phyloP scores from a whole-genome alignment of 169 alveolate genomes.

The Plasmodium gaboni region DNA sequence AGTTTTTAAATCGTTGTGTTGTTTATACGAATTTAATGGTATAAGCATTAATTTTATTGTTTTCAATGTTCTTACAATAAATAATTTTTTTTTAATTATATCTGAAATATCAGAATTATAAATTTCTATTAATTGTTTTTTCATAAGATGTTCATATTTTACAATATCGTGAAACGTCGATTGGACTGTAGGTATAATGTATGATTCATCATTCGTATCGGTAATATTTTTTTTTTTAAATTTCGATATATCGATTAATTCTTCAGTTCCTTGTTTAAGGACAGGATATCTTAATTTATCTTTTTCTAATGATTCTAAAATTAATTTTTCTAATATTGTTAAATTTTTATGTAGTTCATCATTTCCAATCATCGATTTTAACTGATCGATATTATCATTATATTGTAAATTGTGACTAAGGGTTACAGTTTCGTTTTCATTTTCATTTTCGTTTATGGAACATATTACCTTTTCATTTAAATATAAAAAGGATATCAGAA shows the following conservation, averaged over 20 bases:
- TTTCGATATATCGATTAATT: constrained; percentile 28
- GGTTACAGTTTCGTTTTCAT: too few species aligned
- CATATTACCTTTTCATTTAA: constrained; percentile 3
- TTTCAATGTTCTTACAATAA: constrained; percentile 16
- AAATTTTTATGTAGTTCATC: constrained; percentile 20
- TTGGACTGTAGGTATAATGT: background rate
- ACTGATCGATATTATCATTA: constrained; percentile 7
- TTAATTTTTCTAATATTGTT: constrained; percentile 23
- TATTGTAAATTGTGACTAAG: background rate
- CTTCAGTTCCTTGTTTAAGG: constrained; percentile 4
- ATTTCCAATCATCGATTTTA: constrained; percentile 26
- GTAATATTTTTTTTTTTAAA: background rate
- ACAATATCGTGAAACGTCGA: constrained; percentile 15
- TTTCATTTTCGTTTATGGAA: too few species aligned
- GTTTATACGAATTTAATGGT: constrained; percentile 4
- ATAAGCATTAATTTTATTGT: constrained; percentile 6
- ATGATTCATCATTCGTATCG: background rate
- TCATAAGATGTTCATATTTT: constrained; percentile 49
- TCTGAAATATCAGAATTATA: constrained; percentile 11
- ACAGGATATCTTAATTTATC: constrained; percentile 24
- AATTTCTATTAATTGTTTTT: constrained; percentile 7
- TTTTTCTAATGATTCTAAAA: constrained; percentile 17
- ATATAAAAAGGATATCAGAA: background rate
- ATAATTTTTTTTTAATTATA: constrained; percentile 8
- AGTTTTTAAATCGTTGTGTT: too few species aligned